phyloP scores from a whole-genome alignment of 495 filamentous ascomycete species.

The Penicillium goetzii region DNA sequence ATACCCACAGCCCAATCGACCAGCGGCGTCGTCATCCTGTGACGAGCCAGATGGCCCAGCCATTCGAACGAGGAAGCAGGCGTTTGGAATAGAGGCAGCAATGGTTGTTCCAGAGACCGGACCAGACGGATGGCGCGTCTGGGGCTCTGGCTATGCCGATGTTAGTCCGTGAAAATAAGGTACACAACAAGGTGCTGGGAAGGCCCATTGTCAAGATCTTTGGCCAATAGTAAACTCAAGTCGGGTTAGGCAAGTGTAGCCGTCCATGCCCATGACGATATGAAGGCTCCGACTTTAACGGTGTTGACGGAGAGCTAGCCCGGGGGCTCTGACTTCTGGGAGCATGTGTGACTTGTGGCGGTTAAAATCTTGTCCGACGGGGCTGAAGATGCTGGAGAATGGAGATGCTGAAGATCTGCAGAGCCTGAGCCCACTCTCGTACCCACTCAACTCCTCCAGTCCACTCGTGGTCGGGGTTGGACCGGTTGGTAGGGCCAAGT shows the following conservation, averaged over 20 bases:
- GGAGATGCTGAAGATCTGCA: constrained; percentile 22
- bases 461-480: too few species aligned
- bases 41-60: constrained; percentile 3
- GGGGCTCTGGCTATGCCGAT: not conserved
- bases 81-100: constrained; percentile 16
- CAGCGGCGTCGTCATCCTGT: constrained; percentile 13
- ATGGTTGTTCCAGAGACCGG: not conserved
- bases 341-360: not conserved
- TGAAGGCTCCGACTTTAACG: not conserved
- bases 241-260: not conserved
- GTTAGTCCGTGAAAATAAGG: constrained; percentile 9
- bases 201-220: not conserved
- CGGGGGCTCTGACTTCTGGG: not conserved
- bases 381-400: constrained; percentile 8
- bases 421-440: not conserved
- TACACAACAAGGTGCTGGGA: not conserved
- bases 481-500: too few species aligned
- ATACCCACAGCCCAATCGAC: not conserved
- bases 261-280: constrained; percentile 3
- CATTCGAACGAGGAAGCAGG: not conserved
- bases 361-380: constrained; percentile 22
- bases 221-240: constrained; percentile 5
- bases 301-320: not conserved
- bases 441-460: not conserved
- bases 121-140: constrained; percentile 1